Evolutionary conservation across 768 basidiomycete genomes (phyloP), one percentile per base, ranked within the genome.

Genomic region (Suillus subluteus): DNA sequence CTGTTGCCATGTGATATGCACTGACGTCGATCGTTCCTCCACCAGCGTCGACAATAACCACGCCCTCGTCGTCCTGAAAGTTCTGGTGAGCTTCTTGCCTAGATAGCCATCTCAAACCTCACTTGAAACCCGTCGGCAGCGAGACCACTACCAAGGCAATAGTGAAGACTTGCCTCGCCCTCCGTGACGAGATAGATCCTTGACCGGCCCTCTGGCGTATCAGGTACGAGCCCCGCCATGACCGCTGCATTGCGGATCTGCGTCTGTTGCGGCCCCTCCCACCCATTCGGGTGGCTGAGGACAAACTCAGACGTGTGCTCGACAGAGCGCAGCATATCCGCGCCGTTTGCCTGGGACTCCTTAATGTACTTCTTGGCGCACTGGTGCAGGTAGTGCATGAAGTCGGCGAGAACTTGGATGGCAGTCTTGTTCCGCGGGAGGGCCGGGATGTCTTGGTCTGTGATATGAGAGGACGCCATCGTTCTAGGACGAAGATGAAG

Each of bases 1-100:
- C 74, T n/a, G 69, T 70, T n/a, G 72, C 71, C 70, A 82, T 80
- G 38, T 79, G 79, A 65, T 89, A 89, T 15, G 84, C 79, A 66
- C 85, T 88, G 48, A 89, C 77, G 67, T 90, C 88, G 35, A 89
- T 78, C 0, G 87, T 90, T 23, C 87, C 88, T 52, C 87, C 87
- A 8, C 88, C 88, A 4, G 87, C 86, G 66, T 89, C 87, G n/a
- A 88, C 82, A 41, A 89, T 78, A 65, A 86, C 75, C 4, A 87
- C 76, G 1, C 83, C 84, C 55, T 84, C 72, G 15, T 82, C 82
- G 16, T 73, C 76, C 84, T 86, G 67, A 50, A 37, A 30, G 37
- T 16, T 18, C 6, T 5, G 9, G 37, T 71, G 40, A 71, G 66
- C 32, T 0, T 62, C 21, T 35, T 37, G 26, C 23, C 32, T 38